Evolutionary conservation across 257 asterid genomes (phyloP), one percentile per base, ranked within the genome.

Genomic region (Jacaranda mimosifolia): DNA sequence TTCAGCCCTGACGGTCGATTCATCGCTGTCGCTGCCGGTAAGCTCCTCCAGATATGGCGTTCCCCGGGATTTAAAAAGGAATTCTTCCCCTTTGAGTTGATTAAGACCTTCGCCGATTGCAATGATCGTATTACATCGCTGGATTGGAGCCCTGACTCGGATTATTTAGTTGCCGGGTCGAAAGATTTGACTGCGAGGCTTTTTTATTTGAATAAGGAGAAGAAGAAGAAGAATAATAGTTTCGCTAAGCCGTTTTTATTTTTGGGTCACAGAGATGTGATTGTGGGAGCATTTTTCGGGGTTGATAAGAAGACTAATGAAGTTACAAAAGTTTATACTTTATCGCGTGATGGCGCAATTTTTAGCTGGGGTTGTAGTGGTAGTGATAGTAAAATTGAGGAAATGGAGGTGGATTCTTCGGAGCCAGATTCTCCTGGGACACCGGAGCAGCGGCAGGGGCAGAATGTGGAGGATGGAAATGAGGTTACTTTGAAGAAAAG

Each of bases 11-110:
- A 96, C 56, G 97, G 97, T 0, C 77, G 78, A 12, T 80, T 91
- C 66, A 93, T 96, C 21, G 98, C 98, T 2, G 91, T 96, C 13
- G 96, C 96, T 3, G 92, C 93, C 3, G 99, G 98, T 35, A 96
- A 93, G 83, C 89, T 91, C 39, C 86, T 96, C n/a, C 97, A 96
- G 82, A 73, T 96, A 51, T 96, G 98, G 98, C 94, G 97, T 19
- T 86, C 96, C 1, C 98, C 98, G 8, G 98, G 98, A 14, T 96
- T 96, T 42, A 89, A 78, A 48, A 91, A 89, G 84, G 99, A 93
- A 17, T 93, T 96, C 72, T 96, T 90, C 82, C 98, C 99, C 1
- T 96, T 96, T 49, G 97, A 96, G 80, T 75, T 96, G 90, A 70
- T 93, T 63, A 85, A 73, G 73, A 91, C 97, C 1, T 96, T 89